A percentile compares a stretch with the other conserved stretches of the same genome.
Evolutionary conservation across 2,329 filamentous ascomycete species (phyloP).

Genomic region (Pseudogymnoascus sp.): DNA sequence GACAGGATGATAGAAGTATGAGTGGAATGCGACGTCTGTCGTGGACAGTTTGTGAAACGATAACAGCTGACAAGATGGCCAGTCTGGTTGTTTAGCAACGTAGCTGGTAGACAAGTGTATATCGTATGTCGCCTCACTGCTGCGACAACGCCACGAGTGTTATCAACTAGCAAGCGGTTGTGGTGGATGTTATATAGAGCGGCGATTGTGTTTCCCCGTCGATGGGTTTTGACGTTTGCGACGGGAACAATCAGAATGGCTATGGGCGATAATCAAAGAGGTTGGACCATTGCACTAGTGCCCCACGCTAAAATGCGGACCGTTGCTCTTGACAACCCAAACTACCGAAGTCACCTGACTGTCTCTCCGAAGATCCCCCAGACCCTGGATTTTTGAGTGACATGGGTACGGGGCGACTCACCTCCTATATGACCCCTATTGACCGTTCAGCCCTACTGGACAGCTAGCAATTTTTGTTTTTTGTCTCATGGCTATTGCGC

Average conservation of each 20-base stretch:
- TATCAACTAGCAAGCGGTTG: not conserved
- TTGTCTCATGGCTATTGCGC: not conserved
- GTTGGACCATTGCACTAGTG: slow-evolving; percentile 1
- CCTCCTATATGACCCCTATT: slow-evolving; percentile 8
- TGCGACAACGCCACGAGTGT: not conserved
- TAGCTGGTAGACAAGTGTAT: not conserved
- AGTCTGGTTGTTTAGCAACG: not conserved
- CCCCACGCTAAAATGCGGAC: slow-evolving; percentile 8
- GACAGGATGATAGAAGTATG: not conserved
- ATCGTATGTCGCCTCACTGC: not conserved
- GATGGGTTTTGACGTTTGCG: slow-evolving; percentile 2
- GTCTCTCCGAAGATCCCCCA: not conserved
- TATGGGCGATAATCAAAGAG: slow-evolving; percentile 7
- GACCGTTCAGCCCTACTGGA: slow-evolving; percentile 1
- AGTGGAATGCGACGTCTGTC: not conserved
- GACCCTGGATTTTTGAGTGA: not conserved
- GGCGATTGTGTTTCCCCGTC: not conserved
- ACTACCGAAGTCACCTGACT: slow-evolving; percentile 1
- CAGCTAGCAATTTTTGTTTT: not conserved
- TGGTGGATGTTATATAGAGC: not conserved
- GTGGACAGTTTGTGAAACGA: not conserved
- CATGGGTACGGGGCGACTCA: not conserved
- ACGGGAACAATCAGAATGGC: slow-evolving; percentile 8
- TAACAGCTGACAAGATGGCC: not conserved
- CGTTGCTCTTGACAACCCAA: slow-evolving; percentile 8